Conservation (phyloP, 83 land plant species). For the Diphasiastrum complanatum region DNA sequence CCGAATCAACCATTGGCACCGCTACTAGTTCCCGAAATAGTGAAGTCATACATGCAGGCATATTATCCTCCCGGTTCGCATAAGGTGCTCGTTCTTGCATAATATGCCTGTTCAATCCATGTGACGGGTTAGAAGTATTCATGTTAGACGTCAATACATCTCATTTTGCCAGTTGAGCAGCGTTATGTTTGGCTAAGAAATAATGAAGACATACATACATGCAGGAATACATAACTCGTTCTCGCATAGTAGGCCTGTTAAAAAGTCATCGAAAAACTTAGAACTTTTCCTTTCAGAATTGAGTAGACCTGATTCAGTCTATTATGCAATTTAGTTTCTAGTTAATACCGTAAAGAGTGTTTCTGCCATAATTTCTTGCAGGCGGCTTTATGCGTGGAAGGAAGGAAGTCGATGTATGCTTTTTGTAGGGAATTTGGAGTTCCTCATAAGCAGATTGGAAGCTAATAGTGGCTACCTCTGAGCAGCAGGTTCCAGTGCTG, state of each 20-base stretch:
- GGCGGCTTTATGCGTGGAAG: constrained; percentile 77
- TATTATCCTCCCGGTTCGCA: constrained; percentile 72
- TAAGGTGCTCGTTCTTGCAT: constrained; percentile 44
- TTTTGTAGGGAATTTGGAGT: constrained; percentile 54
- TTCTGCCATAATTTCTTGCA: constrained; percentile 30
- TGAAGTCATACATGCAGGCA: constrained; percentile 96
- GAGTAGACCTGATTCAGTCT: too few species aligned
- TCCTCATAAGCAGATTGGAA: constrained; percentile 75
- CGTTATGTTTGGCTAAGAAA: too few species aligned
- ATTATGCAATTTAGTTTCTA: too few species aligned
- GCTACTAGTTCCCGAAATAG: constrained; percentile 93
- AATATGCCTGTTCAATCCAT: too few species aligned
- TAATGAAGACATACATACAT: too few species aligned
- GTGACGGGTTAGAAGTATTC: too few species aligned
- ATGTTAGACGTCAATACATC: too few species aligned
- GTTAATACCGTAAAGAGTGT: not conserved
- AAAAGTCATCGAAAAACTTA: too few species aligned
- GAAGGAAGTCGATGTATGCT: constrained; percentile 63
- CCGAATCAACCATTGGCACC: constrained; percentile 75
- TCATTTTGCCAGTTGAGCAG: too few species aligned
- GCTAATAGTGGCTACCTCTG: constrained; percentile 76
- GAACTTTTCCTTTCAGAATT: too few species aligned
- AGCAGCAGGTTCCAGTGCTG: constrained; percentile 50
- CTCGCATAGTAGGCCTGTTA: too few species aligned
- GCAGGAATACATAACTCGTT: too few species aligned